Base-by-base conservation (phyloP, 306 rosid genomes). In the Acacia confusa region DNA sequence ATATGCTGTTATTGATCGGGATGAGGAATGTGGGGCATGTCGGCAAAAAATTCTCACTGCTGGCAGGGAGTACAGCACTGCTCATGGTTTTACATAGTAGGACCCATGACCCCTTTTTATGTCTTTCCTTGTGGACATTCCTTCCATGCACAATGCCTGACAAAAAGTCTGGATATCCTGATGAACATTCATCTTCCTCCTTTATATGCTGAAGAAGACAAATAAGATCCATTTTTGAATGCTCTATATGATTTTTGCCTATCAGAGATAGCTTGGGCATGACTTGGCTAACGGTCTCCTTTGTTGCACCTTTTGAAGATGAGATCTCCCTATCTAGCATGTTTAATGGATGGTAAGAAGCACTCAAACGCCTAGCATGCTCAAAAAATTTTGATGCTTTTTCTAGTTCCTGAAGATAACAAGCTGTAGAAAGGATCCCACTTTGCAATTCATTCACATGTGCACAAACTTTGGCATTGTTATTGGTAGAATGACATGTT, bases 21-120 rank as follows among this genome's bases (percentile, higher is more conserved):
- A 95, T 65, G 99, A 92, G 88, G 97, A 95, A 50, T 95, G 97
- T 60, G 98, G 97, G 98, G 99, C 93, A 34, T 95, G 99, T 43
- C 88, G 78, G 79, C 92, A 97, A 40, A 95, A 90, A 82, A 90
- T 95, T 82, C 86, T 95, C 70, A 84, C 87, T 68, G 87, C 89
- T 72, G 96, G 93, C 81, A 88, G 92, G 86, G 98, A 91, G 78
- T 84, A 87, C 27, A 90, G 88, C 82, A 79, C 88, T 82, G 83
- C 90, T 58, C 89, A 87, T 78, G 97, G 95, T 45, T 95, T 82
- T 84, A 79, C 94, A 60, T 86, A 76, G 91, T 90, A 13, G 99
- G 94, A 83, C 92, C 89, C 79, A 92, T 95, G 97, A 92, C 99
- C 58, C 97, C 99, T 3, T 95, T 95, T 87, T 95, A 93, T 86